Base-by-base conservation (phyloP, 225 moss, liverwort and hornwort species). In the Ulota crispa region DNA sequence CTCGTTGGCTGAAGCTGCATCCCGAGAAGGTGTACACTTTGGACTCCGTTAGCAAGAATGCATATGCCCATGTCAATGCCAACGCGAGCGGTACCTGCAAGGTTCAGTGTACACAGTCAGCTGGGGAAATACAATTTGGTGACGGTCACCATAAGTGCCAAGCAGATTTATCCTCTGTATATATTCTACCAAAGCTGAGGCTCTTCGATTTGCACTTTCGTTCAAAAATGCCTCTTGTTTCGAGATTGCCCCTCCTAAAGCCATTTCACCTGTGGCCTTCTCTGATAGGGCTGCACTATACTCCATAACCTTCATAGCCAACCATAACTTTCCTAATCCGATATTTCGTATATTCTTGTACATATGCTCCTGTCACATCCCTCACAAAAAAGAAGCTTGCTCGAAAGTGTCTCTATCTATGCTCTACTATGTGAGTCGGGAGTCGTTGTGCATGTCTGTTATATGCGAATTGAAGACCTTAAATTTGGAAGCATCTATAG, bases 81-180 rank as follows among this genome's bases (percentile, higher is more conserved):
- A 98, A 90, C 41, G 91, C 92, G 68, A 98, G 77, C 56, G 95
- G 95, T 24, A 98, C 88, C 97, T 98, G 94, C 81, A 32, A 81
- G 15, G 9, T 19, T 55, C 72, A 70, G 27, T 68, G 28, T 0
- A 68, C 32, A 10, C 24, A 9, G 23, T 80, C 21, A 80, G 41
- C 50, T 42, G 14, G 28, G 59, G 23, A 23, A 57, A 50, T n/a
- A n/a, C 2, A 39, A 50, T 45, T 26, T 37, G 10, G 34, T 6
- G 19, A 10, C 3, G 9, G 21, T 81, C 23, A 47, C 56, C 47
- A 2, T 68, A 9, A 42, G 53, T 62, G 70, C 41, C n/a, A 7
- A 75, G 55, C 39, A 39, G 19, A 26, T 53, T 16, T 50, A 19
- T 27, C 26, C 26, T 14, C 10, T 52, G 13, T 50, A 18, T 7